These are phyloP conservation scores for Artemisia tridentata DNA, from an alignment of 129 eudicot species.

Conservation along the genomic window DNA sequence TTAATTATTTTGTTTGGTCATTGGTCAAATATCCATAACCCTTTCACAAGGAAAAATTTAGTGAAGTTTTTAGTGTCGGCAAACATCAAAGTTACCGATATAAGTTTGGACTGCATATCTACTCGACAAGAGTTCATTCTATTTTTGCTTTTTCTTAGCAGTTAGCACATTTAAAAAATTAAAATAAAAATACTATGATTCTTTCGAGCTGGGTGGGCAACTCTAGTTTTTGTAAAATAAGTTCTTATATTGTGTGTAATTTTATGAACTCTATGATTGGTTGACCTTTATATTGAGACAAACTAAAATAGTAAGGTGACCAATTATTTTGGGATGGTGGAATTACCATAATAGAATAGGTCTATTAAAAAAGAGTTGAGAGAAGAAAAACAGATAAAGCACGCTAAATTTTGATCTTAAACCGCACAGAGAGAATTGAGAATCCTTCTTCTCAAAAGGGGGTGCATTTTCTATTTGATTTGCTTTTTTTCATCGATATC, in stretches of 20 bases:
- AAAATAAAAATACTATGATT: not conserved
- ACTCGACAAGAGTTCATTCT: too few species aligned
- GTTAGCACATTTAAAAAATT: too few species aligned
- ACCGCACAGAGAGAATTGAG: not conserved
- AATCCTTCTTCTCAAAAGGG: not conserved
- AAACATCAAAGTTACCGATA: conserved; percentile 2
- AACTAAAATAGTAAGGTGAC: too few species aligned
- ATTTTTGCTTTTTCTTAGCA: not conserved
- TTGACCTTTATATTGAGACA: too few species aligned
- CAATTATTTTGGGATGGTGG: too few species aligned
- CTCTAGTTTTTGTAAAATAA: not conserved
- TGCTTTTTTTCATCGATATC: not conserved
- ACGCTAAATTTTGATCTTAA: not conserved
- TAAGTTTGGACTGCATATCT: too few species aligned
- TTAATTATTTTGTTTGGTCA: conserved; percentile 12
- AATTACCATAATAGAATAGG: too few species aligned
- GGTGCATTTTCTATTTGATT: not conserved
- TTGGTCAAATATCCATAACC: conserved; percentile 11
- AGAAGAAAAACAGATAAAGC: not conserved
- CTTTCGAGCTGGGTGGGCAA: conserved; percentile 9
- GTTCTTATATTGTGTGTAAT: not conserved
- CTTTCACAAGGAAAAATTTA: not conserved
- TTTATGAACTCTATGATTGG: too few species aligned
- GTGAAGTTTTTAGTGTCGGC: not conserved
- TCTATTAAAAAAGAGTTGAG: too few species aligned